Conservation (phyloP, 108 stramenopile genomes). For the Stephanodiscus triporus region DNA sequence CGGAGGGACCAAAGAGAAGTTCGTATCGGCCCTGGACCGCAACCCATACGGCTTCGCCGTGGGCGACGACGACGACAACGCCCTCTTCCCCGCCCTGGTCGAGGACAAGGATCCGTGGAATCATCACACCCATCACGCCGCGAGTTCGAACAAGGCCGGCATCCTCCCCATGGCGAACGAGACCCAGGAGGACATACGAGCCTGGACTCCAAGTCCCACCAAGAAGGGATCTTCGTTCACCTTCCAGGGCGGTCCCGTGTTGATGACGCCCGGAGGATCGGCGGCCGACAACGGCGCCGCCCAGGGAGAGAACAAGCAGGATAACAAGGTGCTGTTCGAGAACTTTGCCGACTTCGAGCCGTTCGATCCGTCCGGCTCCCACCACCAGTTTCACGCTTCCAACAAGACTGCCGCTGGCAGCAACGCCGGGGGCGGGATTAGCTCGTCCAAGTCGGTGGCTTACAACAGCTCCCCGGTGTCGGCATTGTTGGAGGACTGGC, state of each 20-base stretch:
- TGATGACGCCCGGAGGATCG: slow-evolving; percentile 21
- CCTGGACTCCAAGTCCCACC: slow-evolving; percentile 63
- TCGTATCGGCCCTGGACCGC: slow-evolving; percentile 30
- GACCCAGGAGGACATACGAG: slow-evolving; percentile 58
- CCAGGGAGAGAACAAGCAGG: slow-evolving; percentile 13
- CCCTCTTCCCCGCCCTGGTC: slow-evolving; percentile 62
- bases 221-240: slow-evolving; percentile 42
- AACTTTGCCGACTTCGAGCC: slow-evolving; percentile 62
- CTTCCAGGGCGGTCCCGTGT: slow-evolving; percentile 19
- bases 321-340: slow-evolving; percentile 26
- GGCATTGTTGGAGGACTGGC: slow-evolving; percentile 40
- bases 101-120: slow-evolving; percentile 60
- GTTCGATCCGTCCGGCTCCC: slow-evolving; percentile 25
- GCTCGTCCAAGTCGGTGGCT: slow-evolving; percentile 21
- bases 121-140: slow-evolving; percentile 5
- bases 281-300: slow-evolving; percentile 2
- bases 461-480: slow-evolving; percentile 20
- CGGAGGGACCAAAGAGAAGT: slow-evolving; percentile 7
- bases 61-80: slow-evolving; percentile 53
- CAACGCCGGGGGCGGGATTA: background rate
- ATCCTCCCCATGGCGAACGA: slow-evolving; percentile 39
- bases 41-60: slow-evolving; percentile 33
- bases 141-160: slow-evolving; percentile 17
- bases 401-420: slow-evolving; percentile 6
- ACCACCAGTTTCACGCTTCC: slow-evolving; percentile 1